phyloP scores from a whole-genome alignment of 441 rosid species.

The Biscutella laevigata region DNA sequence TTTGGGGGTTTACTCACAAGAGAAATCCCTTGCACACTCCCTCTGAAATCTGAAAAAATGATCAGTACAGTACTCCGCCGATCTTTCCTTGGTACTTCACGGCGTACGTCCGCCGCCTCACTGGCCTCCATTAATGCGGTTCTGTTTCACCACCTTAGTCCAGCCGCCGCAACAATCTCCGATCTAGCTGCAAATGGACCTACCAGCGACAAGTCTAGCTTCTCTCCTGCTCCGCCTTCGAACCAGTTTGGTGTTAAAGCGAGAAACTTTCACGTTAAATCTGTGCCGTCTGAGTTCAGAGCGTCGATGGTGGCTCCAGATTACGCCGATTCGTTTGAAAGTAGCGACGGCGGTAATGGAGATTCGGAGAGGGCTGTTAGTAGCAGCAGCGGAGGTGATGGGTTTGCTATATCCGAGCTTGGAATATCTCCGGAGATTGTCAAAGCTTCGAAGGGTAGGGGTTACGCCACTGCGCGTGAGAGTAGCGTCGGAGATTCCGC shows the following conservation, averaged over 20 bases:
- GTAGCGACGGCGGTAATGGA: slow-evolving; percentile 34
- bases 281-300: slow-evolving; percentile 37
- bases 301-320: slow-evolving; percentile 39
- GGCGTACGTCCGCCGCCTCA: slow-evolving; percentile 27
- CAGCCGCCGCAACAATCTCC: slow-evolving; percentile 6
- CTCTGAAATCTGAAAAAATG: slow-evolving; percentile 20
- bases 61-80: slow-evolving; percentile 33
- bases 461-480: slow-evolving; percentile 36
- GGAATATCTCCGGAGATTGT: slow-evolving; percentile 75
- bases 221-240: not conserved
- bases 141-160: slow-evolving; percentile 21
- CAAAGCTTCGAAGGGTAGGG: slow-evolving; percentile 42
- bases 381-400: slow-evolving; percentile 35
- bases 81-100: slow-evolving; percentile 23
- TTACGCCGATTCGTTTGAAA: slow-evolving; percentile 40
- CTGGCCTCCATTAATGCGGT: slow-evolving; percentile 26
- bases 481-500: too few relatives aligned
- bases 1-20: slow-evolving; percentile 16
- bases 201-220: not conserved
- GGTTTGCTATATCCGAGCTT: slow-evolving; percentile 68
- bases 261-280: slow-evolving; percentile 42
- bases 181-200: slow-evolving; percentile 9
- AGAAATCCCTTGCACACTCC: not conserved
- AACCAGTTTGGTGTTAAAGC: slow-evolving; percentile 18
- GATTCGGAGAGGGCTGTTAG: slow-evolving; percentile 16